Evolutionary conservation across 371 early-diverging fungal species (phyloP).

Genomic region (Syncephalis fuscata): DNA sequence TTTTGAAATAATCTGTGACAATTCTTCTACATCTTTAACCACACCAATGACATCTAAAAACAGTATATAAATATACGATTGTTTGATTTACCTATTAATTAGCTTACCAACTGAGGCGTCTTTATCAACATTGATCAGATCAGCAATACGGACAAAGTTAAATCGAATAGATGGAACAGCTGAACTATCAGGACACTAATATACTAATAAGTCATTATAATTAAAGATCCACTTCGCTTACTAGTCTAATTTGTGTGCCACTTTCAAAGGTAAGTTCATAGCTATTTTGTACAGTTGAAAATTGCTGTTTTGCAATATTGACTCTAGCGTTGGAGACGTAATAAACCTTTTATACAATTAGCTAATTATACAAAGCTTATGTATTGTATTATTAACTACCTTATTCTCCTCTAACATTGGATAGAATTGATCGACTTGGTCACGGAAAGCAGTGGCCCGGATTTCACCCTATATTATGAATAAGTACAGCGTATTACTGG

Average conservation of each 20-base stretch:
- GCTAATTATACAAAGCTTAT: not conserved
- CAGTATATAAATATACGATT: not conserved
- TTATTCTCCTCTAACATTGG: slow-evolving; percentile 57
- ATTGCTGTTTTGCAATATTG: slow-evolving; percentile 76
- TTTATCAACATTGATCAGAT: slow-evolving; percentile 43
- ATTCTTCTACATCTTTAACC: slow-evolving; percentile 43
- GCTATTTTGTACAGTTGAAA: slow-evolving; percentile 62
- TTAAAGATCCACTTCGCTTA: slow-evolving; percentile 10
- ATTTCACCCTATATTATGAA: slow-evolving; percentile 59
- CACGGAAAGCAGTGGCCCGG: slow-evolving; percentile 76
- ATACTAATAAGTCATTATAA: not conserved
- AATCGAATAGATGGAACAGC: slow-evolving; percentile 48
- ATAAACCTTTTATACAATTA: slow-evolving; percentile 29
- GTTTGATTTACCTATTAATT: not conserved
- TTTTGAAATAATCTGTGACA: slow-evolving; percentile 45
- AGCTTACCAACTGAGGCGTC: slow-evolving; percentile 41
- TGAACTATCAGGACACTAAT: not conserved
- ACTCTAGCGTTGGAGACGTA: slow-evolving; percentile 70
- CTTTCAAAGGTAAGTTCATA: slow-evolving; percentile 83
- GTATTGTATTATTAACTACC: slow-evolving; percentile 11
- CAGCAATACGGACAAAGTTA: slow-evolving; percentile 43
- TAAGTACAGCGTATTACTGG: not conserved
- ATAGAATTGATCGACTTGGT: slow-evolving; percentile 57
- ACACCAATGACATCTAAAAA: slow-evolving; percentile 64
- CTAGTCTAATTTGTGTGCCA: slow-evolving; percentile 35